Evolutionary conservation across 495 filamentous ascomycete genomes (phyloP).

Genomic region (Annulohypoxylon nitens): DNA sequence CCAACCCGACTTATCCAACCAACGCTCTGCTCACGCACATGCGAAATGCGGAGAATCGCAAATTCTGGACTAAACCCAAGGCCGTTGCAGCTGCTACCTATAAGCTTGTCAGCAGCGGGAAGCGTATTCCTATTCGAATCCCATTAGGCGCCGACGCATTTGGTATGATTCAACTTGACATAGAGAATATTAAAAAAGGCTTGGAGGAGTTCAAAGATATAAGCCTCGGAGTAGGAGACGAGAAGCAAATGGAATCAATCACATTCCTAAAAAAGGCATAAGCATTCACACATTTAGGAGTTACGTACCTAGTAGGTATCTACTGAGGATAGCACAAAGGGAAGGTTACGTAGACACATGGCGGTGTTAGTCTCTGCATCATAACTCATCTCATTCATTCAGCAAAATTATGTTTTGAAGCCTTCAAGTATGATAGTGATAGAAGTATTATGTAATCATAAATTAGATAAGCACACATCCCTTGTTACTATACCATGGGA

Average conservation of each 20-base stretch:
- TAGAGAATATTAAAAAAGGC: conserved; percentile 39
- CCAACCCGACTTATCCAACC: conserved; percentile 53
- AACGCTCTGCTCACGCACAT: conserved; percentile 55
- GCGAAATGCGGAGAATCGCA: conserved; percentile 46
- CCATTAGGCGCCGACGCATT: conserved; percentile 61
- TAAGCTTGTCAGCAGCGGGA: conserved; percentile 50
- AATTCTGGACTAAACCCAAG: conserved; percentile 53
- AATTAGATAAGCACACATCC: no score
- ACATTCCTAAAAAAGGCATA: conserved; percentile 37
- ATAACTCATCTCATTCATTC: no score
- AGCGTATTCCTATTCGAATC: conserved; percentile 58
- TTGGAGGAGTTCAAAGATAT: conserved; percentile 56
- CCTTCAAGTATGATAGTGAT: no score
- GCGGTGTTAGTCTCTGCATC: no score
- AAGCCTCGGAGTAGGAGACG: conserved; percentile 48
- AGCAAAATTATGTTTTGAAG: no score
- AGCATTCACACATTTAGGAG: no score
- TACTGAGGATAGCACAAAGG: no score
- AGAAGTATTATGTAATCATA: no score
- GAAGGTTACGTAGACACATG: no score
- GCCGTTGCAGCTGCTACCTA: conserved; percentile 56
- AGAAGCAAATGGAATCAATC: conserved; percentile 47
- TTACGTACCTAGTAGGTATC: no score
- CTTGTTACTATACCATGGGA: no score
- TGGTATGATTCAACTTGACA: conserved; percentile 51